Percentiles rank a stretch among this genome's conserved stretches.
Evolutionary conservation across 352 stramenopile species (phyloP).

Genomic region (Phytopythium ostracodes): DNA sequence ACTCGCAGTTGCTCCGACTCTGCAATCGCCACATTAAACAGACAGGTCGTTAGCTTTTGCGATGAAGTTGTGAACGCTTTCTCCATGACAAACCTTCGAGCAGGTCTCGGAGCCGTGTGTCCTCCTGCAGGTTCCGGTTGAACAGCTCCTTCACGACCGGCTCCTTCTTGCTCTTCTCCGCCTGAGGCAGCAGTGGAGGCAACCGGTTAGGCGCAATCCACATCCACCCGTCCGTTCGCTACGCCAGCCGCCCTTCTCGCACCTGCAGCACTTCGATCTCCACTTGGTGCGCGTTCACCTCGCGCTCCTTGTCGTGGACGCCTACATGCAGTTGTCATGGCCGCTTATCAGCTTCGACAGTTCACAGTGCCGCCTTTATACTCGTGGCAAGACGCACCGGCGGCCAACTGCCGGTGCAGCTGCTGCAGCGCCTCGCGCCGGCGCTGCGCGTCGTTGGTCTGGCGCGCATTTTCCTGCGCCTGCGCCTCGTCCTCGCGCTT

Average conservation of each 20-base stretch:
- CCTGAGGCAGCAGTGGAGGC: constrained; percentile 3
- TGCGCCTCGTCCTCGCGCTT: constrained; percentile 42
- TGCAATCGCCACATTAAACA: background rate
- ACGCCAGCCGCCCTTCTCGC: too few species aligned
- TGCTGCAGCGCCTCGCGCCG: constrained; percentile 41
- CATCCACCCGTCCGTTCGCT: background rate
- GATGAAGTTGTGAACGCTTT: background rate
- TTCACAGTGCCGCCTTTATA: too few species aligned
- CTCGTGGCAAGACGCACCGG: constrained; percentile 18
- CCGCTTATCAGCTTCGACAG: background rate
- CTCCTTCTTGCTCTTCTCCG: constrained; percentile 53
- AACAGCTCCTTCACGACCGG: constrained; percentile 65
- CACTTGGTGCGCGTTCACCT: constrained; percentile 47
- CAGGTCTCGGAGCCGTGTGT: constrained; percentile 48
- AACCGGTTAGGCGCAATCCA: background rate
- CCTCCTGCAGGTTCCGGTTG: constrained; percentile 47
- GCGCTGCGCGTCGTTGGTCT: constrained; percentile 34
- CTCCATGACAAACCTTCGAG: constrained; percentile 15
- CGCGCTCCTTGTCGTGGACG: constrained; percentile 42
- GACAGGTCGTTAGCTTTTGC: background rate
- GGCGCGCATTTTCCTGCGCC: constrained; percentile 32
- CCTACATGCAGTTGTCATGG: background rate
- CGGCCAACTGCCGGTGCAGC: constrained; percentile 31
- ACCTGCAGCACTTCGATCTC: constrained; percentile 70
- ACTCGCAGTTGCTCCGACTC: constrained; percentile 39